Evolutionary conservation across 176 grass and related monocot species (phyloP), one percentile per base, ranked within the genome.

Genomic region (Thalia dealbata): DNA sequence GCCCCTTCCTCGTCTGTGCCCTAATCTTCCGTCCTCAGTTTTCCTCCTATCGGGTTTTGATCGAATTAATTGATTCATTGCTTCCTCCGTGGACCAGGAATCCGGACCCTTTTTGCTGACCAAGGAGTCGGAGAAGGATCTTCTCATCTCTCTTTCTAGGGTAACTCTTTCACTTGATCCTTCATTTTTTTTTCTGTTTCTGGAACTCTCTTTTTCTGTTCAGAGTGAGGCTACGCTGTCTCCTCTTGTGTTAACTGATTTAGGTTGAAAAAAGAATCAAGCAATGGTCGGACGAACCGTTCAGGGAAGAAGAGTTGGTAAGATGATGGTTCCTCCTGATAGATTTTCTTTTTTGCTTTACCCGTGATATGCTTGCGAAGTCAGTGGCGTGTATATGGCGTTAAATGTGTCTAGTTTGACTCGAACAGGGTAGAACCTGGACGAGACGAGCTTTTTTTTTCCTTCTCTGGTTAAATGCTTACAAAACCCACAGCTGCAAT

Each of bases 101-200:
- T 38, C 52, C 16, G 15, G 54, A 32, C 27, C 73, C 24, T 81
- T 70, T 59, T 23, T 19, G 10, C 59, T 83, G 73, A 73, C 61
- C 6, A 48, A 64, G 27, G 81, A 91, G 76, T 85, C 82, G 1
- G 91, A 96, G 76, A 89, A 81, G 71, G n/a, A 67, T 14, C 35
- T 86, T 15, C 83, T 96, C 19, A 68, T 96, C 26, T 69, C 69
- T 11, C 85, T 96, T 25, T 80, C 88, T 41, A 73, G 43, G 64
- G 91, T 91, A 82, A 67, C 52, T 23, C 1, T 71, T 46, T 50
- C 2, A n/a, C 27, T 67, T 32, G 3, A 19, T 27, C 59, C 52
- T 35, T n/a, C 23, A 12, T 16, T 71, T 23, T 29, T 44, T 6
- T 4, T 4, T 30, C 42, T 70, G 32, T 16, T 50, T 41, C 3